Percentiles rank a stretch among this genome's conserved stretches.
Evolutionary conservation across 2,329 filamentous ascomycete species (phyloP).

Genomic region (Chrysoporthe austroafricana): DNA sequence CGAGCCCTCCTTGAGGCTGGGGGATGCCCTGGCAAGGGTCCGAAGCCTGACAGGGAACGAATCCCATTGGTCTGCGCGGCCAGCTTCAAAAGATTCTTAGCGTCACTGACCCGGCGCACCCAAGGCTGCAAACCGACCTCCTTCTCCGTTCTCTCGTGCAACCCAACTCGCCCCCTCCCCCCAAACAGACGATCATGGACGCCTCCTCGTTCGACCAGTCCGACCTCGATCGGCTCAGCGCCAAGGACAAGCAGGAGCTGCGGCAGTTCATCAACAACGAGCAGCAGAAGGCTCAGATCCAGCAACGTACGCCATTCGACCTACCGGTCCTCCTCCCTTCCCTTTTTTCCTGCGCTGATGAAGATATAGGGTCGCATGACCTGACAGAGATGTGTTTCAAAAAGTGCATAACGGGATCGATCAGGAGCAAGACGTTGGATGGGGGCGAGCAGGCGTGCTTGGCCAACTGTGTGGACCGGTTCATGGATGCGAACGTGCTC

Average conservation of each 20-base stretch:
- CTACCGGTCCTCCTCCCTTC: too few relatives aligned
- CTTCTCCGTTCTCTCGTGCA: not conserved
- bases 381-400: conserved; percentile 84
- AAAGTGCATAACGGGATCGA: conserved; percentile 81
- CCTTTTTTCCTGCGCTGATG: conserved; percentile 7
- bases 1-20: not conserved
- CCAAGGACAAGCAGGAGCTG: conserved; percentile 84
- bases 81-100: conserved; percentile 19
- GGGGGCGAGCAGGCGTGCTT: conserved; percentile 80
- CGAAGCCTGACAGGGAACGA: not conserved
- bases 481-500: conserved; percentile 84
- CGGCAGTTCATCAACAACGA: conserved; percentile 85
- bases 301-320: conserved; percentile 54
- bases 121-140: not conserved
- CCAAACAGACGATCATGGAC: conserved; percentile 20
- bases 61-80: conserved; percentile 1
- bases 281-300: conserved; percentile 75
- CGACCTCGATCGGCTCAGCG: conserved; percentile 76
- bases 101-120: conserved; percentile 2
- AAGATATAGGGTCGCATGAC: conserved; percentile 53
- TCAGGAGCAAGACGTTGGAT: conserved; percentile 75
- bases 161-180: not conserved
- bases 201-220: conserved; percentile 48
- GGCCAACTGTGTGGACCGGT: conserved; percentile 90
- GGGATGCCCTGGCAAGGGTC: not conserved